Conservation (phyloP, 164 flowering plant genomes). For the Kingdonia uniflora region DNA sequence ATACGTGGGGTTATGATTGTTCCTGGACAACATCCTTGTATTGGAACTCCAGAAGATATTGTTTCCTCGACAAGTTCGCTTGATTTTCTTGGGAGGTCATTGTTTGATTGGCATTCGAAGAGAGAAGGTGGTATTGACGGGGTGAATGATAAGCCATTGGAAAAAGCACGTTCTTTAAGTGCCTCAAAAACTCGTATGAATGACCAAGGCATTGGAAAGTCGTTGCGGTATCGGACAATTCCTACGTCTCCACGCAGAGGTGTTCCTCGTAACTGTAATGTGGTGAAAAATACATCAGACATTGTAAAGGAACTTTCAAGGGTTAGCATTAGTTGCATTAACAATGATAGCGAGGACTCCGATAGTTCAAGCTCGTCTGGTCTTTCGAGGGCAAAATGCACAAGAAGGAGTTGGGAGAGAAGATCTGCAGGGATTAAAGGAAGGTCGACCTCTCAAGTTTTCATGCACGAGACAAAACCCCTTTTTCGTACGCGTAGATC, state of each 20-base stretch:
- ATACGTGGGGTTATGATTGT: conserved; percentile 38
- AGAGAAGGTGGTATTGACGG: conserved; percentile 11
- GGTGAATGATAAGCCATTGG: conserved; percentile 8
- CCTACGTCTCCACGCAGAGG: conserved; percentile 5
- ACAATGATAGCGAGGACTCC: conserved; percentile 28
- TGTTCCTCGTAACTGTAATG: conserved; percentile 6
- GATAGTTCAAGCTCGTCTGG: conserved; percentile 26
- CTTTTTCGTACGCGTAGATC: conserved; percentile 19
- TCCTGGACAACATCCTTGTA: conserved; percentile 45
- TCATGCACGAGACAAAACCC: conserved; percentile 19
- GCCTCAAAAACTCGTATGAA: conserved; percentile 17
- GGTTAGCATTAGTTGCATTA: conserved; percentile 15
- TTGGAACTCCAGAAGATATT: conserved; percentile 46
- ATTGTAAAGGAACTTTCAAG: conserved; percentile 10
- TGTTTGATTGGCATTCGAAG: conserved; percentile 2
- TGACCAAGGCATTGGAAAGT: conserved; percentile 5
- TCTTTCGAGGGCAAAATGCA: conserved; percentile 9
- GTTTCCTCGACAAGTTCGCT: conserved; percentile 10
- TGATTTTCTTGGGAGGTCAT: conserved; percentile 6
- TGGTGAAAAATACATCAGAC: conserved; percentile 9
- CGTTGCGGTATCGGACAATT: conserved; percentile 6
- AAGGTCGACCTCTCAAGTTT: conserved; percentile 13
- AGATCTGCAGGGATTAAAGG: conserved; percentile 17
- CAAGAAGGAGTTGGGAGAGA: conserved; percentile 40
- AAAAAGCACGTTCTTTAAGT: conserved; percentile 23